Conservation (phyloP, 352 stramenopile species). For the Phytophthora hibernalis region DNA sequence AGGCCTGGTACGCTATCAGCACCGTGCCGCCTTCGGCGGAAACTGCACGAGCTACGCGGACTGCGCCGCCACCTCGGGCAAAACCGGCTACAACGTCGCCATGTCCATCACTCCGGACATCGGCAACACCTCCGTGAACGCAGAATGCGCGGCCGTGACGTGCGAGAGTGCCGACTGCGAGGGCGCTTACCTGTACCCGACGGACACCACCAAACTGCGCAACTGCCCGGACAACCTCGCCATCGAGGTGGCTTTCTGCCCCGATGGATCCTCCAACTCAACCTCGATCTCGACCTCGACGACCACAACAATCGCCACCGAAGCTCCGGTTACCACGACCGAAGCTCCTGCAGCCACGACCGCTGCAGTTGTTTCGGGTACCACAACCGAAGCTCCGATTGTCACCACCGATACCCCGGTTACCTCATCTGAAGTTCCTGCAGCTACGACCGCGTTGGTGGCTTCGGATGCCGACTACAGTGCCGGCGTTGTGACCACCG, state of each 20-base stretch:
- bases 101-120: slow-evolving; percentile 58
- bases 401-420: slow-evolving; percentile 11
- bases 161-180: slow-evolving; percentile 47
- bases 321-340: background rate
- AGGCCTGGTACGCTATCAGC: slow-evolving; percentile 68
- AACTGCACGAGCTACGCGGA: slow-evolving; percentile 60
- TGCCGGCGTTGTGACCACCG: slow-evolving; percentile 20
- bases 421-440: slow-evolving; percentile 19
- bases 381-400: slow-evolving; percentile 25
- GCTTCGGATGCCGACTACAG: slow-evolving; percentile 32
- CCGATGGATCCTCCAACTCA: slow-evolving; percentile 27
- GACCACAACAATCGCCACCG: slow-evolving; percentile 11
- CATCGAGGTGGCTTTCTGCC: slow-evolving; percentile 58
- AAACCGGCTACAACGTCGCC: slow-evolving; percentile 70
- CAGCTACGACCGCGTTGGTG: background rate
- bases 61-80: slow-evolving; percentile 54
- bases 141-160: slow-evolving; percentile 41
- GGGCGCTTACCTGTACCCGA: slow-evolving; percentile 61
- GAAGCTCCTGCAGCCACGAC: slow-evolving; percentile 11
- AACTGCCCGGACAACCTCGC: slow-evolving; percentile 48
- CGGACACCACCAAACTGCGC: slow-evolving; percentile 57
- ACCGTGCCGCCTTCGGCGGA: slow-evolving; percentile 58
- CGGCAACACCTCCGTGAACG: slow-evolving; percentile 32
- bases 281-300: slow-evolving; percentile 22
- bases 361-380: slow-evolving; percentile 8